Evolutionary conservation across 805 yeast genomes (phyloP).

Genomic region (Teunomyces atbi): DNA sequence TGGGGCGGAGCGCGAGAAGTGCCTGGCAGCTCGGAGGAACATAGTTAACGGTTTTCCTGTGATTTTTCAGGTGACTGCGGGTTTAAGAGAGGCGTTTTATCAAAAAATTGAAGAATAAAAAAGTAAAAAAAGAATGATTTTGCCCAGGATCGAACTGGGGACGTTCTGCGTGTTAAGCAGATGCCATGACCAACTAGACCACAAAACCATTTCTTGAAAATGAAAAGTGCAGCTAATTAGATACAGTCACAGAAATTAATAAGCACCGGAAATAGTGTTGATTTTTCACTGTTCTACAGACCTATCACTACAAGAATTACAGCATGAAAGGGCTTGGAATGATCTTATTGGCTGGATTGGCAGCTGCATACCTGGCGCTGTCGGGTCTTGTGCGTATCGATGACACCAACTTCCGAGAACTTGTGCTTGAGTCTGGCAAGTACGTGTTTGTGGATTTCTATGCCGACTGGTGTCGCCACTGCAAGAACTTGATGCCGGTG

Average conservation of each 20-base stretch:
- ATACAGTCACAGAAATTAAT: too few relatives aligned
- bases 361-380: conserved; percentile 11
- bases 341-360: conserved; percentile 1
- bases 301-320: too few relatives aligned
- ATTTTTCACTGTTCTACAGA: too few relatives aligned
- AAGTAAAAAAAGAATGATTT: conserved; percentile 53
- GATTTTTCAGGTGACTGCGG: neutral
- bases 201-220: conserved; percentile 60
- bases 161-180: conserved; percentile 99
- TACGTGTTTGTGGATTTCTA: conserved; percentile 48
- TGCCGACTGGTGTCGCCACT: conserved; percentile 75
- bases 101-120: neutral
- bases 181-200: conserved; percentile 99
- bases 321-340: conserved; percentile 6
- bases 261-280: too few relatives aligned
- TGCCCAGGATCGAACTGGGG: conserved; percentile 99
- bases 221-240: neutral
- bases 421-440: conserved; percentile 55
- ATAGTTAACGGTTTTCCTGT: neutral
- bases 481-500: conserved; percentile 54
- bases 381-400: conserved; percentile 41
- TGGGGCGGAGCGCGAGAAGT: neutral
- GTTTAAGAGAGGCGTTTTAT: too few relatives aligned
- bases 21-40: neutral
- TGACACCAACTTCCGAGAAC: conserved; percentile 51